phyloP scores from a whole-genome alignment of 1,284 basidiomycete genomes.

The Heterobasidion parviporum region DNA sequence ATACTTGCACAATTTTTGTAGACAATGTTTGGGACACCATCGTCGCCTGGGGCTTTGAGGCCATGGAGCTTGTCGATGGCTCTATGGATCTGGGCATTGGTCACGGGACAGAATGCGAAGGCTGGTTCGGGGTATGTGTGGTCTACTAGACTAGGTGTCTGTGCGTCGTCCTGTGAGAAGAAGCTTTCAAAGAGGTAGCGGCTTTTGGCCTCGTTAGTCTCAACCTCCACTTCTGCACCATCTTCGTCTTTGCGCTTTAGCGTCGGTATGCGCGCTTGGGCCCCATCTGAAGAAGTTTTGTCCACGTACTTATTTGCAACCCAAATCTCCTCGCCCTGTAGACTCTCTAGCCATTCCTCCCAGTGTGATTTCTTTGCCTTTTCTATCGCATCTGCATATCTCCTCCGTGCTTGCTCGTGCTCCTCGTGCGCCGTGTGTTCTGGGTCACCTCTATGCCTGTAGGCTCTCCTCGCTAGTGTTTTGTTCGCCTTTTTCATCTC shows the following conservation, averaged over 20 bases:
- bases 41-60: conserved; percentile 28
- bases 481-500: conserved; percentile 3
- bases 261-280: conserved; percentile 21
- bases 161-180: conserved; percentile 17
- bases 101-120: background rate
- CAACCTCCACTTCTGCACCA: conserved; percentile 1
- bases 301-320: background rate
- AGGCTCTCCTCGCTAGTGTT: background rate
- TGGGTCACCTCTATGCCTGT: background rate
- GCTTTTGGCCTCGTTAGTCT: conserved; percentile 20
- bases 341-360: conserved; percentile 24
- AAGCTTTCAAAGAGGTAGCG: conserved; percentile 18
- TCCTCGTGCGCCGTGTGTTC: conserved; percentile 12
- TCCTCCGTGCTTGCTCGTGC: conserved; percentile 21
- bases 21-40: conserved; percentile 27
- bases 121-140: background rate
- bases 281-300: conserved; percentile 16
- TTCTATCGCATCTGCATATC: no score
- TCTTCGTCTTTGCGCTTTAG: conserved; percentile 8
- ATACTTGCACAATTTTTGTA: conserved; percentile 17
- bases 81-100: background rate
- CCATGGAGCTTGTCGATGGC: background rate
- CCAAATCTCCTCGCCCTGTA: conserved; percentile 20
- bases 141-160: background rate
- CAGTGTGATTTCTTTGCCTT: no score